Evolutionary conservation across 169 alveolate genomes (phyloP).

Genomic region (Plasmodium cynomolgi): DNA sequence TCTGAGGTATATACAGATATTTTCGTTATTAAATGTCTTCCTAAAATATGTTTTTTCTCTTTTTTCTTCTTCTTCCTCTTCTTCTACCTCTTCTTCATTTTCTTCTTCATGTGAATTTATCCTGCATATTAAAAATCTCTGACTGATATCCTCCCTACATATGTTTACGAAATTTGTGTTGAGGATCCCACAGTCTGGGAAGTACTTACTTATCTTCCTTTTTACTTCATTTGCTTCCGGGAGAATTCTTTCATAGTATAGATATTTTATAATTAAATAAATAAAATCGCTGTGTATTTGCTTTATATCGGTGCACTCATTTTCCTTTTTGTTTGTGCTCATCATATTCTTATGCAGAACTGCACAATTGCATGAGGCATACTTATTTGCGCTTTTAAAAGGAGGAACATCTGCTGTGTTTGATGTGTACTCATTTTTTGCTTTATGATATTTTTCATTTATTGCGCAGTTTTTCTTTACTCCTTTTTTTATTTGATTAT

Average conservation of each 20-base stretch:
- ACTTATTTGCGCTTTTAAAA: slow-evolving; percentile 5
- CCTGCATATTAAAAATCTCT: slow-evolving; percentile 12
- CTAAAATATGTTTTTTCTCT: slow-evolving; percentile 22
- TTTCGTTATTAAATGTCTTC: slow-evolving; percentile 54
- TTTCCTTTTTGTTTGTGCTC: not conserved
- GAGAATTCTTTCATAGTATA: slow-evolving; percentile 59
- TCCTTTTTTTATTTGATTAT: slow-evolving; percentile 14
- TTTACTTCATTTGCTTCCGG: slow-evolving; percentile 72
- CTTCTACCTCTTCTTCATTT: slow-evolving; percentile 24
- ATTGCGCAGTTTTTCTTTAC: slow-evolving; percentile 4
- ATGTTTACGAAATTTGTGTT: slow-evolving; percentile 55
- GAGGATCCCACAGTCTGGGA: slow-evolving; percentile 46
- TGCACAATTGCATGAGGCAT: slow-evolving; percentile 40
- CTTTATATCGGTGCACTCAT: slow-evolving; percentile 8
- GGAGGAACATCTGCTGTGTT: not conserved
- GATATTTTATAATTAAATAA: slow-evolving; percentile 43
- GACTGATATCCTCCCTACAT: slow-evolving; percentile 28
- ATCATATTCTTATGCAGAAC: slow-evolving; percentile 13
- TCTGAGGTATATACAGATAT: slow-evolving; percentile 39
- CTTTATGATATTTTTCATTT: slow-evolving; percentile 49
- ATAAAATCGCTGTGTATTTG: slow-evolving; percentile 61
- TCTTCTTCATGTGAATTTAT: slow-evolving; percentile 36
- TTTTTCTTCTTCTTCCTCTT: slow-evolving; percentile 23
- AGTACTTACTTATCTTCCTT: slow-evolving; percentile 58
- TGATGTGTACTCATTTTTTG: slow-evolving; percentile 9